Evolutionary conservation across 2,329 filamentous ascomycete genomes (phyloP).

Genomic region (Aspergillus clavatus): DNA sequence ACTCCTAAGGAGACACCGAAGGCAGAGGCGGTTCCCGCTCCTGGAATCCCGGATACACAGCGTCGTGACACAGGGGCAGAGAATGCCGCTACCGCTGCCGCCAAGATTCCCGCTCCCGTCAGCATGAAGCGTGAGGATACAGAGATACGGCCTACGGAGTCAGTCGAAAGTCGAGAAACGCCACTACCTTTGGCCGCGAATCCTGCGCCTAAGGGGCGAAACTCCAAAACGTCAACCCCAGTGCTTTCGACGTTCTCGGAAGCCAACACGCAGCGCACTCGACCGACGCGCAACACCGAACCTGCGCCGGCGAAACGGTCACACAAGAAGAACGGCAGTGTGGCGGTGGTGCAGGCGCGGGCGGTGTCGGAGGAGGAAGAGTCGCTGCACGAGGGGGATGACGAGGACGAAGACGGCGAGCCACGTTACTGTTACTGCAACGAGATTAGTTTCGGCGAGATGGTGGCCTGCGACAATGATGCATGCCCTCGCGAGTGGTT

Average conservation of each 20-base stretch:
- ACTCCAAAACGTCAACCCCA: conserved; percentile 41
- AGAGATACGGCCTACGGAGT: conserved; percentile 28
- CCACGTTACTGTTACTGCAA: conserved; percentile 76
- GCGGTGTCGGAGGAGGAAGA: conserved; percentile 42
- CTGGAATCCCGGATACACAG: conserved; percentile 36
- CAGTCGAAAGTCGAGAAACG: conserved; percentile 33
- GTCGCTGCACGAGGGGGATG: conserved; percentile 48
- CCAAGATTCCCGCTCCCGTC: conserved; percentile 17
- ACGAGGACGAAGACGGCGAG: conserved; percentile 64
- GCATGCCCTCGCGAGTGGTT: conserved; percentile 76
- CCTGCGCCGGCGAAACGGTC: conserved; percentile 32
- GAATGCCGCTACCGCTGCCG: conserved; percentile 10
- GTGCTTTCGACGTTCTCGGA: conserved; percentile 35
- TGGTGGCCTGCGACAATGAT: conserved; percentile 75
- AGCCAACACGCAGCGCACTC: conserved; percentile 25
- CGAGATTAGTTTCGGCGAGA: conserved; percentile 74
- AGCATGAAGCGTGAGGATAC: conserved; percentile 34
- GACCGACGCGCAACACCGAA: conserved; percentile 35
- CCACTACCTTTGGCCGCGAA: conserved; percentile 11
- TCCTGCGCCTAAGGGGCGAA: conserved; percentile 30
- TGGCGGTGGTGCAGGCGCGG: conserved; percentile 21
- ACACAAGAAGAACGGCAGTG: conserved; percentile 30
- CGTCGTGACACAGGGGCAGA: conserved; percentile 29
- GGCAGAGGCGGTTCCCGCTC: conserved; percentile 16
- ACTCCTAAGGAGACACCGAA: conserved; percentile 47